Conservation (phyloP, 305 asterid species). For the Fraxinus sp. region DNA sequence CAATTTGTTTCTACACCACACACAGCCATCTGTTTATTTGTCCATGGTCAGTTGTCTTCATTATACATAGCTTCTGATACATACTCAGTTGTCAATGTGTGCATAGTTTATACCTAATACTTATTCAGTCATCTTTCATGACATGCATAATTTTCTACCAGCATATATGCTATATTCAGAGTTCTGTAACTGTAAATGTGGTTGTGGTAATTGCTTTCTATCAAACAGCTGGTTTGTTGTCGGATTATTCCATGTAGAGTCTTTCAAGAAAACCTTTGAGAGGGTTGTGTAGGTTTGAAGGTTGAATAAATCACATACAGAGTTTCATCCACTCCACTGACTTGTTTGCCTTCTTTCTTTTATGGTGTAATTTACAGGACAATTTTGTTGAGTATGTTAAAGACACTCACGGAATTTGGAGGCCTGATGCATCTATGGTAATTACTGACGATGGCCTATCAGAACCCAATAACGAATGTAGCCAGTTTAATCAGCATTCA, state of each 20-base stretch:
- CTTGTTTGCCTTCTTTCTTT: background rate
- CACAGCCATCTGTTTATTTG: background rate
- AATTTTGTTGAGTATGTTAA: constrained; percentile 17
- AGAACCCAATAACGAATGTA: constrained; percentile 23
- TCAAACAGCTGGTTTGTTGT: background rate
- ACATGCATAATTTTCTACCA: background rate
- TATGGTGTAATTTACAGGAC: constrained; percentile 16
- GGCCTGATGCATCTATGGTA: background rate
- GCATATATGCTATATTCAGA: background rate
- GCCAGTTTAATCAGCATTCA: constrained; percentile 24
- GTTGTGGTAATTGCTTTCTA: background rate
- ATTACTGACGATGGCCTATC: constrained; percentile 20
- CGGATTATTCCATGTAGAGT: background rate
- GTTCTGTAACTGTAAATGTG: background rate
- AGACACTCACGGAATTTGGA: constrained; percentile 11
- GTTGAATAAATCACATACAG: background rate
- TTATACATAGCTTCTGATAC: background rate
- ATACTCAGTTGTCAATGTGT: background rate
- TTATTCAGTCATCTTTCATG: background rate
- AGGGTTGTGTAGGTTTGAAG: background rate
- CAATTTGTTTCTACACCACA: background rate
- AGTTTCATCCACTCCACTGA: background rate
- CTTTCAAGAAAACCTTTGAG: constrained; percentile 4
- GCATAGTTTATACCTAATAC: background rate
- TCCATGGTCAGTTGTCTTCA: background rate